These are phyloP conservation scores for Omphalotus olearius DNA, from an alignment of 1,284 basidiomycete genomes.

Conservation along the genomic window DNA sequence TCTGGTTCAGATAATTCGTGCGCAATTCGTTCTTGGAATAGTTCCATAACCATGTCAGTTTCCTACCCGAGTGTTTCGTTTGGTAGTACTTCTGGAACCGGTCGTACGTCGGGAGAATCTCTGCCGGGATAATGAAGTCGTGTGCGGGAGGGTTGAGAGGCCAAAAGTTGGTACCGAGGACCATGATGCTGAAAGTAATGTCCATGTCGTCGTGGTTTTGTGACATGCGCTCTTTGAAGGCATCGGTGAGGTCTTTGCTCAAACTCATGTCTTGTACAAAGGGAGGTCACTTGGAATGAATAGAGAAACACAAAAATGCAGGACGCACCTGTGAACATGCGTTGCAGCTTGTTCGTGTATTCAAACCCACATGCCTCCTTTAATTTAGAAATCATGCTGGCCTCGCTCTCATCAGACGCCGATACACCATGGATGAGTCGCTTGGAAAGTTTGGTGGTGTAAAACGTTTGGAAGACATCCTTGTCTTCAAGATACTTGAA, in stretches of 20 bases:
- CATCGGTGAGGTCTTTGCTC: slow-evolving; percentile 94
- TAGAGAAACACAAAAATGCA: not conserved
- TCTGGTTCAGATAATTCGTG: slow-evolving; percentile 90
- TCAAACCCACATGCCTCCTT: slow-evolving; percentile 99
- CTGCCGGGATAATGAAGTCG: slow-evolving; percentile 87
- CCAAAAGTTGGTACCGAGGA: slow-evolving; percentile 97
- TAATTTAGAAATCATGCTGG: slow-evolving; percentile 97
- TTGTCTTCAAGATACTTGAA: slow-evolving; percentile 99
- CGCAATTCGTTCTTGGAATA: slow-evolving; percentile 95
- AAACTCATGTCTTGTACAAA: slow-evolving; percentile 81
- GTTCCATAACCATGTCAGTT: slow-evolving; percentile 98
- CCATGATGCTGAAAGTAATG: slow-evolving; percentile 91
- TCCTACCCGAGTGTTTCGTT: slow-evolving; percentile 91
- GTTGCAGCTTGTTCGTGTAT: slow-evolving; percentile 96
- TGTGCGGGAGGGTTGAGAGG: slow-evolving; percentile 82
- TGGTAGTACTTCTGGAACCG: slow-evolving; percentile 94
- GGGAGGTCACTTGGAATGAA: slow-evolving; percentile 6
- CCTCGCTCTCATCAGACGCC: slow-evolving; percentile 95
- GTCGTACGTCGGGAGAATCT: slow-evolving; percentile 86
- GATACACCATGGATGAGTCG: slow-evolving; percentile 92
- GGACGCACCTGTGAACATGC: slow-evolving; percentile 91
- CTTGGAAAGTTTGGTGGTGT: slow-evolving; percentile 94
- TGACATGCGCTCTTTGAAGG: slow-evolving; percentile 93
- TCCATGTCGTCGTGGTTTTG: slow-evolving; percentile 82
- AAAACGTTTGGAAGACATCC: slow-evolving; percentile 99